Conservation (phyloP, 2,329 filamentous ascomycete genomes). For the Sarocladium brachiariae region DNA sequence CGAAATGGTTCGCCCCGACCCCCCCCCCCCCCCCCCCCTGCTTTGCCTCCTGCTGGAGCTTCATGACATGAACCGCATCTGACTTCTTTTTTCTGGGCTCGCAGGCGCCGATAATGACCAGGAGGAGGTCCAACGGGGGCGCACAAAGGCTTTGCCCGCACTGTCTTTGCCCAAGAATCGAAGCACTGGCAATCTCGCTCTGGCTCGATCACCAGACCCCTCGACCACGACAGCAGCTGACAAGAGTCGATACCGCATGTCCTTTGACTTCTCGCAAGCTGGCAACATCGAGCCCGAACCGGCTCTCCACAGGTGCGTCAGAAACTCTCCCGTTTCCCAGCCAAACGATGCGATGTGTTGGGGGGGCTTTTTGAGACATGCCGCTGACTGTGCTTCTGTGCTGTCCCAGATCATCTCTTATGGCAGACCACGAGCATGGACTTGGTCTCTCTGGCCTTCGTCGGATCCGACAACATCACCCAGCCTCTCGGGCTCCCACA, state of each 20-base stretch:
- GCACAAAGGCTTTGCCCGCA: slow-evolving; percentile 37
- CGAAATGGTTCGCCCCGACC: slow-evolving; percentile 26
- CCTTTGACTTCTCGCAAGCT: slow-evolving; percentile 62
- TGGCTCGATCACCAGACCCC: slow-evolving; percentile 25
- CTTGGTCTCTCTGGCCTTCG: slow-evolving; percentile 79
- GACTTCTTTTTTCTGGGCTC: not conserved
- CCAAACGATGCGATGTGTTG: not conserved
- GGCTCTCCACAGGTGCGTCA: slow-evolving; percentile 60
- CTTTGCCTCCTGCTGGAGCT: not conserved
- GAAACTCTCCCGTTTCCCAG: slow-evolving; percentile 11
- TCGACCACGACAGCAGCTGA: slow-evolving; percentile 44
- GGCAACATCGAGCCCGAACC: slow-evolving; percentile 54
- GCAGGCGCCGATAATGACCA: slow-evolving; percentile 26
- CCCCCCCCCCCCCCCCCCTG: too few relatives aligned
- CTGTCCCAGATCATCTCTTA: slow-evolving; percentile 63
- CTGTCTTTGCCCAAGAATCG: slow-evolving; percentile 56
- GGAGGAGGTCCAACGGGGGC: slow-evolving; percentile 32
- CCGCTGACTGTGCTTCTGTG: not conserved
- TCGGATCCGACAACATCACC: slow-evolving; percentile 84
- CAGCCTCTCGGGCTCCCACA: slow-evolving; percentile 54
- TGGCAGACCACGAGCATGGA: slow-evolving; percentile 82
- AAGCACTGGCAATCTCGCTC: slow-evolving; percentile 55
- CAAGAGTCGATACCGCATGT: slow-evolving; percentile 61
- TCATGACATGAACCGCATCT: not conserved
- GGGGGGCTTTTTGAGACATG: slow-evolving; percentile 7